Base-by-base conservation (phyloP, 2,329 filamentous ascomycete species). In the Exophiala xenobiotica region DNA sequence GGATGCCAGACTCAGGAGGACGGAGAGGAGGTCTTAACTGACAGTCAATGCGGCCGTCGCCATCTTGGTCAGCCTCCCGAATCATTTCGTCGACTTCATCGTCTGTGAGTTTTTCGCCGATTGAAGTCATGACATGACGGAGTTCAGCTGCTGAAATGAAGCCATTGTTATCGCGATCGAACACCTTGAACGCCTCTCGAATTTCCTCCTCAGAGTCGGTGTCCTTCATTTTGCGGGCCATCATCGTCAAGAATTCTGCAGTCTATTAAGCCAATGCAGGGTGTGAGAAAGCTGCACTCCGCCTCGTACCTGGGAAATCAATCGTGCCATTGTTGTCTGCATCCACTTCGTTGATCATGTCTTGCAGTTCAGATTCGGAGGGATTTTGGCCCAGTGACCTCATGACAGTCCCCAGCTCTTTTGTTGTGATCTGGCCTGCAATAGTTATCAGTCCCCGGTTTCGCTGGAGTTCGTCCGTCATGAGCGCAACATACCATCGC, bases 61-160 rank as follows among this genome's bases (percentile, higher is more conserved):
- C 88, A 63, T 93, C 88, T 76, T 93, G 88, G 71, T 93, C 88
- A 67, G 88, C 88, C 74, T 93, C 88, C 61, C 88, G 85, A 69
- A 93, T 93, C 88, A 93, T 93, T 80, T 93, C 88, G 65, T 93
- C 88, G 63, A 93, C 88, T 74, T 93, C 88, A 63, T 92, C 88
- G 67, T 93, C 88, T 47, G 88, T 92, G 69, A 93, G 82, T 77
- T 92, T 93, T 80, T 93, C 88, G 61, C 88, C 88, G 65, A 93
- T 93, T 44, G 88, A 92, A 57, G 88, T 92, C 88, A 93, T 93
- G 72, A 93, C 88, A 67, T 93, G 88, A 64, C 88, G 87, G 65
- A 93, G 79, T 74, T 93, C 88, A 49, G 88, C 88, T 56, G 88
- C 88, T 20, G 88, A 93, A 71, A 93, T 93, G 74, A 91, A 93